phyloP scores from a whole-genome alignment of 306 rosid species.

The Amphicarpaea edgeworthii region DNA sequence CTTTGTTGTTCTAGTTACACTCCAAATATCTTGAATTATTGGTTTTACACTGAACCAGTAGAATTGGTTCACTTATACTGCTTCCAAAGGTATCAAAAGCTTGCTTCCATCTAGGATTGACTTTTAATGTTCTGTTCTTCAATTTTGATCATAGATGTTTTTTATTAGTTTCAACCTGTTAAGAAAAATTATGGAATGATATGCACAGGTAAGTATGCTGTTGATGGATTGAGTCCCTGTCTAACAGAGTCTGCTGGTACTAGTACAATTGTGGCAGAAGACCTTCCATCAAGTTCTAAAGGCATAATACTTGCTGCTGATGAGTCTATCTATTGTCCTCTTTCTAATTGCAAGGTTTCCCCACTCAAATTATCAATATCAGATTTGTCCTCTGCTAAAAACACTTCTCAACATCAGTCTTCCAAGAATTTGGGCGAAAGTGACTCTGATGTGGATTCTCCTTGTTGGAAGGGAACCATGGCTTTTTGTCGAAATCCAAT shows the following conservation, averaged over 20 bases:
- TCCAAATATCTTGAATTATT: not conserved
- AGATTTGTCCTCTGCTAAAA: constrained; percentile 44
- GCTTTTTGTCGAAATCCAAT: constrained; percentile 43
- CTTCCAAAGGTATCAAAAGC: constrained; percentile 18
- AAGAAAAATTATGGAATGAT: constrained; percentile 42
- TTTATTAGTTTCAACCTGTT: constrained; percentile 12
- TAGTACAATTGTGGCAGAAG: constrained; percentile 40
- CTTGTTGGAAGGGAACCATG: constrained; percentile 69
- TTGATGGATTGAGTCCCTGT: constrained; percentile 43
- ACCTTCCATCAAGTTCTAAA: constrained; percentile 42
- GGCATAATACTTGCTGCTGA: constrained; percentile 33
- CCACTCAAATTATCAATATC: constrained; percentile 47
- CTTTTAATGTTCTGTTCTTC: not conserved
- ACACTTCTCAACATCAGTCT: constrained; percentile 44
- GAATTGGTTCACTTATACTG: not conserved
- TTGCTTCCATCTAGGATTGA: constrained; percentile 22
- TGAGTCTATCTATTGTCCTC: constrained; percentile 41
- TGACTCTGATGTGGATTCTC: constrained; percentile 75
- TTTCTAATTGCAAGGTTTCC: constrained; percentile 37
- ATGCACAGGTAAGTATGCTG: constrained; percentile 51
- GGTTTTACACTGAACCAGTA: constrained; percentile 6
- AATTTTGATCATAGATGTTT: constrained; percentile 1
- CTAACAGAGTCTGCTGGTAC: constrained; percentile 38
- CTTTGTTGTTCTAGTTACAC: constrained; percentile 6
- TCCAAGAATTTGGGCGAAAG: constrained; percentile 46